These are phyloP conservation scores for Psidium friedrichsthalianum DNA, from an alignment of 345 rosid species.

Conservation along the genomic window DNA sequence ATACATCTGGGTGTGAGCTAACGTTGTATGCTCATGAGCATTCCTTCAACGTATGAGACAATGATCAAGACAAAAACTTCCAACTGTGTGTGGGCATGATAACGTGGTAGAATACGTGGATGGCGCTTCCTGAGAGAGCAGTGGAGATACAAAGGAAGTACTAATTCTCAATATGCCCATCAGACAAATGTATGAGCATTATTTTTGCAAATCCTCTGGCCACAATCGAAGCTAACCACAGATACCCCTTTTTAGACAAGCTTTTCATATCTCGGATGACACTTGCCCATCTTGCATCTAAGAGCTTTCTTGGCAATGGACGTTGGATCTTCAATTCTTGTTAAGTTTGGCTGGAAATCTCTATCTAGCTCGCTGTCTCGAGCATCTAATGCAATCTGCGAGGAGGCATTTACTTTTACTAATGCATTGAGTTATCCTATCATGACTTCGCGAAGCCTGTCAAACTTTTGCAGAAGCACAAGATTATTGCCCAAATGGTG, in stretches of 20 bases:
- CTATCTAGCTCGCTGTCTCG: neutral
- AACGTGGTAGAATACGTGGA: neutral
- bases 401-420: neutral
- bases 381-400: neutral
- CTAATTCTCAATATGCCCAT: neutral
- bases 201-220: neutral
- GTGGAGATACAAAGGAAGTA: neutral
- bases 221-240: neutral
- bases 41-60: neutral
- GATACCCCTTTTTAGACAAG: neutral
- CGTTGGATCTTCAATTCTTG: neutral
- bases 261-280: neutral
- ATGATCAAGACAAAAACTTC: neutral
- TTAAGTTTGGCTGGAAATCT: neutral
- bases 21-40: neutral
- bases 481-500: neutral
- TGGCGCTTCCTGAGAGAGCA: neutral
- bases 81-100: neutral
- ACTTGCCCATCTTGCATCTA: neutral
- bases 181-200: neutral
- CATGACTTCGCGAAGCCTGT: neutral
- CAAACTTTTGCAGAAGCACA: neutral
- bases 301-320: neutral
- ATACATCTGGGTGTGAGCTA: neutral
- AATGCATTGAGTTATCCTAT: neutral